These are phyloP conservation scores for Sanguinoderma infundibulare DNA, from an alignment of 1,284 basidiomycete species.

Conservation along the genomic window DNA sequence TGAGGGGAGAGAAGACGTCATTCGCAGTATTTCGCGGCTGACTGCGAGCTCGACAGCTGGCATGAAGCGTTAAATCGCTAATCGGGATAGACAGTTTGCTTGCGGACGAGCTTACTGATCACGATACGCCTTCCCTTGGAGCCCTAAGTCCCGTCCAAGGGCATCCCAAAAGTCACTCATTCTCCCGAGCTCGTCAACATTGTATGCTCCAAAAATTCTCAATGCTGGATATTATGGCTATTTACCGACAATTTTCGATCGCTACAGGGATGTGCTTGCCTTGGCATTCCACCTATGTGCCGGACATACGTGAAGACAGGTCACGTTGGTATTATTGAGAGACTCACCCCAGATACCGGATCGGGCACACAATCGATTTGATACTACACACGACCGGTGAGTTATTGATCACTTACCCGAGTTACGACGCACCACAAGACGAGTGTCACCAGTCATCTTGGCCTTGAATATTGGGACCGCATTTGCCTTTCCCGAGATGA, in stretches of 20 bases:
- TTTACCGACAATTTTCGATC: neutral
- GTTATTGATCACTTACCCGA: neutral
- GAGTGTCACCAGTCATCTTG: conserved; percentile 55
- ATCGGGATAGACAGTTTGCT: neutral
- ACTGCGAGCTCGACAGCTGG: conserved; percentile 37
- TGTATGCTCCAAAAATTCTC: conserved; percentile 59
- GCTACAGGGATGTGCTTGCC: neutral
- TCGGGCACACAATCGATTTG: neutral
- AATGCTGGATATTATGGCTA: conserved; percentile 40
- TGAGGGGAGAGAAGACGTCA: neutral
- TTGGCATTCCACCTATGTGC: neutral
- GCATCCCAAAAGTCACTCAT: conserved; percentile 51
- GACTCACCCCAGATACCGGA: neutral
- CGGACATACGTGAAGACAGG: neutral
- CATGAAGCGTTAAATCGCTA: neutral
- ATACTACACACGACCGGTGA: neutral
- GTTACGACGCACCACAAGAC: conserved; percentile 51
- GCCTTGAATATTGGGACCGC: conserved; percentile 62
- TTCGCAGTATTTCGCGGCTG: neutral
- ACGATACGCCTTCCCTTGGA: conserved; percentile 51
- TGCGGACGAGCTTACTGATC: conserved; percentile 32
- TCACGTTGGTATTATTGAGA: neutral
- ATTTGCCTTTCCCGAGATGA: conserved; percentile 43
- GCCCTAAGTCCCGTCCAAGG: conserved; percentile 46
- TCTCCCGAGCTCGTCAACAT: conserved; percentile 51